Base-by-base conservation (phyloP, 2,329 filamentous ascomycete species). In the Clarireedia hainanense region DNA sequence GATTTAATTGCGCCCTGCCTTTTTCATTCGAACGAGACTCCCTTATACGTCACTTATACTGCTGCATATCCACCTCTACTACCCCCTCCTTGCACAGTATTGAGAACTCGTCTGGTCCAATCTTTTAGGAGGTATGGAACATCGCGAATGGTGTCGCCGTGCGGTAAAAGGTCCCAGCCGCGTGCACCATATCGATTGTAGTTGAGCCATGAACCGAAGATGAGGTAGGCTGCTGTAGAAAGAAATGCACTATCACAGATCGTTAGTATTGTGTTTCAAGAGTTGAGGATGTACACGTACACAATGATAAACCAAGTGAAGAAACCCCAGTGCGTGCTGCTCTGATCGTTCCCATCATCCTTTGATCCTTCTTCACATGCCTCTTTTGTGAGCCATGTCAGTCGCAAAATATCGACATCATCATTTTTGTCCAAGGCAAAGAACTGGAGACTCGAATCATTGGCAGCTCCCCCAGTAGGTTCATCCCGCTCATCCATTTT, bases 201-300 rank as follows among this genome's bases (percentile, higher is more conserved):
- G 77, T 97, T 97, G 70, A 97, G 84, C 94, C 94, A 99, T 20
- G 91, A 95, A 61, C 92, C 91, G 68, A 97, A 97, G 70, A 97
- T 96, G 62, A 99, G 85, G 74, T 97, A 99, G 24, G 91, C 76
- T 2, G 94, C 90, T 42, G 84, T 86, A 47, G 82, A 82, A 60
- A 97, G 79, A 80, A 99, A 99, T 58, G 86, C 74, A 64, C 91
- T 96, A 62, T n/a, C 23, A 36, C 36, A 36, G 20, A 53, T 46
- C n/a, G 24, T 61, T 48, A 65, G 57, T 52, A 47, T 7, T 5
- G 9, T 1, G 12, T 40, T 37, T 26, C 23, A 23, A 5, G 43
- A 6, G 39, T 26, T 7, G 15, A 23, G 20, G 6, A 23, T 15
- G 46, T 27, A 47, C 14, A 17, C 88, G 78, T 74, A 95, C 91